These are phyloP conservation scores for Penicillium sp. DNA, from an alignment of 2,329 filamentous ascomycete genomes.

Conservation along the genomic window DNA sequence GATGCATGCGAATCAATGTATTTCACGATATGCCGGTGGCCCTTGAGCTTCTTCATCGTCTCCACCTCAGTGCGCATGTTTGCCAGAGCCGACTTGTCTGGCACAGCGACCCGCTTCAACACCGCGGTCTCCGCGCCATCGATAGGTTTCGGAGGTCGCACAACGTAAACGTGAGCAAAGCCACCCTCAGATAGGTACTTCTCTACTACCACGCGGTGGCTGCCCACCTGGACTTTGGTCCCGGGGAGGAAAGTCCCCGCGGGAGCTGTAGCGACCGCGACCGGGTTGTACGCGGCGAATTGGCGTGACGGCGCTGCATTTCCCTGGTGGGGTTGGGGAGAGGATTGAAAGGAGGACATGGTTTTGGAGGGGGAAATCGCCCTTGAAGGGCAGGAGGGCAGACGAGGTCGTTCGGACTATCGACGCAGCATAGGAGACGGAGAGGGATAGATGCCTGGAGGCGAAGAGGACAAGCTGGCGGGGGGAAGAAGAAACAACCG, in stretches of 20 bases:
- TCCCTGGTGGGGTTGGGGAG: constrained; percentile 29
- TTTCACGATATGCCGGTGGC: constrained; percentile 91
- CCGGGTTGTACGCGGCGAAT: constrained; percentile 35
- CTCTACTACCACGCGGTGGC: constrained; percentile 89
- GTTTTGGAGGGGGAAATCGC: constrained; percentile 12
- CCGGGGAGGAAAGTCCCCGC: constrained; percentile 87
- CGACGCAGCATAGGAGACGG: constrained; percentile 25
- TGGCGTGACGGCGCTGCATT: constrained; percentile 31
- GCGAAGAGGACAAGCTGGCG: constrained; percentile 22
- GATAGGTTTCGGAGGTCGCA: constrained; percentile 75
- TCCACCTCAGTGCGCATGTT: constrained; percentile 99
- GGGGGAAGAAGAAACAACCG: constrained; percentile 15
- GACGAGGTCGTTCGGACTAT: constrained; percentile 12
- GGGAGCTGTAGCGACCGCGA: constrained; percentile 46
- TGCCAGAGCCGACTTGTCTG: constrained; percentile 89
- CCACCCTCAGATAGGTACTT: constrained; percentile 98
- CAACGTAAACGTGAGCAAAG: constrained; percentile 97
- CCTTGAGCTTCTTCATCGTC: constrained; percentile 99
- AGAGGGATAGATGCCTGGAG: constrained; percentile 18
- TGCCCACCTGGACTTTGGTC: constrained; percentile 94
- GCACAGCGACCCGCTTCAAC: constrained; percentile 91
- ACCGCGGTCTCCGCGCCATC: constrained; percentile 80
- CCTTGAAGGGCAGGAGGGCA: constrained; percentile 28
- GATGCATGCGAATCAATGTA: constrained; percentile 99
- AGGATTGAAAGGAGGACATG: constrained; percentile 36